Evolutionary conservation across 2,329 filamentous ascomycete species (phyloP).

Genomic region (Tolypocladium amazonense): DNA sequence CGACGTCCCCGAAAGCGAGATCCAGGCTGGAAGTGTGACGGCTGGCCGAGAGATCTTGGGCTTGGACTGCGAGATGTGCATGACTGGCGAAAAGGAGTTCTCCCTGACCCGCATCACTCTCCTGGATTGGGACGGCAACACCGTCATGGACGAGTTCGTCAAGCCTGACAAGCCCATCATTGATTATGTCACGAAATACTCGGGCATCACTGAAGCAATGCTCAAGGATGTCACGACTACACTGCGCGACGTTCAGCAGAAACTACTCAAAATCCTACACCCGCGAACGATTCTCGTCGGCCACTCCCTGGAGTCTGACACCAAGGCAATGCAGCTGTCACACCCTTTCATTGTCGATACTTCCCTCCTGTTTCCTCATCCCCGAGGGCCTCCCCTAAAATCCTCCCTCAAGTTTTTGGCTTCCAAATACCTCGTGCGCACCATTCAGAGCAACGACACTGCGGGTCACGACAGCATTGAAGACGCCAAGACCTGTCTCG

Average conservation of each 20-base stretch:
- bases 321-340: conserved; percentile 73
- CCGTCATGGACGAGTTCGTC: conserved; percentile 82
- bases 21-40: conserved; percentile 74
- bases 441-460: conserved; percentile 74
- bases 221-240: conserved; percentile 76
- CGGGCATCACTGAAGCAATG: conserved; percentile 83
- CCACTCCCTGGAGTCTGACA: conserved; percentile 73
- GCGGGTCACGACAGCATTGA: conserved; percentile 84
- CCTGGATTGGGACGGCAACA: conserved; percentile 72
- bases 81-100: conserved; percentile 67
- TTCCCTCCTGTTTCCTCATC: conserved; percentile 79
- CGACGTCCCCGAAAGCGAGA: conserved; percentile 54
- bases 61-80: conserved; percentile 96
- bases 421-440: conserved; percentile 73
- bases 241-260: conserved; percentile 69
- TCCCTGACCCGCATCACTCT: conserved; percentile 85
- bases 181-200: conserved; percentile 86
- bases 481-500: conserved; percentile 82
- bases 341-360: conserved; percentile 95
- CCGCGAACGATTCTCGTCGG: conserved; percentile 66
- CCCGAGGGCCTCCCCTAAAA: conserved; percentile 79
- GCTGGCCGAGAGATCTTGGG: conserved; percentile 70
- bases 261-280: conserved; percentile 61
- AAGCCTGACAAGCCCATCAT: conserved; percentile 81
- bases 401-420: conserved; percentile 83